Evolutionary conservation across 2,329 filamentous ascomycete species (phyloP), one percentile per base, ranked within the genome.

Genomic region (Dothiorella sarmentorum): DNA sequence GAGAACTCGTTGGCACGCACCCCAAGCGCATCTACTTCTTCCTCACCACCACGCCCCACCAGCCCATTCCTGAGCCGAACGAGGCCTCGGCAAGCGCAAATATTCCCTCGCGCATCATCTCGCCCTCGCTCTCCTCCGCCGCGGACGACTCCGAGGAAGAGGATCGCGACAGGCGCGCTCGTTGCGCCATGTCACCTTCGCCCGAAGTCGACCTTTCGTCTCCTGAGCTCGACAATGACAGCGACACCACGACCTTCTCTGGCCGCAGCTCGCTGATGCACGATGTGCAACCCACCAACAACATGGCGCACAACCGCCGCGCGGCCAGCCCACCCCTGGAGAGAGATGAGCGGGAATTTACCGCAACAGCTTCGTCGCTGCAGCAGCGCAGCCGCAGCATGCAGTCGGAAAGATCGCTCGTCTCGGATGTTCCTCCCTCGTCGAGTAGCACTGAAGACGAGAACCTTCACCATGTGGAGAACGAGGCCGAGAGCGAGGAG

Each of bases 1-100:
- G 97, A 77, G 91, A 96, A 75, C 84, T 97, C 57, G 91, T 97
- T 71, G 87, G 89, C 38, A 88, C 93, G 40, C 93, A 97, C 71
- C 94, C 94, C 18, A 89, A 93, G 70, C 90, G 94, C 74, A 92
- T 95, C 45, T 97, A 96, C 79, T 97, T 95, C 77, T 97, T 92
- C 76, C 84, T 99, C 61, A 96, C 91, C 37, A 96, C 89, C n/a
- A 88, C 83, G 68, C 86, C 89, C 45, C 90, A 88, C 69, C 90
- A 93, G 70, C 85, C 90, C 35, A 85, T 97, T 18, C 90, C 91
- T 2, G 84, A 89, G 63, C 81, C 84, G 55, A 78, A 80, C 59
- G 78, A 82, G 67, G 73, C 77, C 67, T 67, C 80, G 63, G 71
- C 69, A 63, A 77, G 67, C 59, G 57, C 47, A 26, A 53, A 31